Evolutionary conservation across 1,284 basidiomycete genomes (phyloP).

Genomic region (Lentinula novae-zelandiae): DNA sequence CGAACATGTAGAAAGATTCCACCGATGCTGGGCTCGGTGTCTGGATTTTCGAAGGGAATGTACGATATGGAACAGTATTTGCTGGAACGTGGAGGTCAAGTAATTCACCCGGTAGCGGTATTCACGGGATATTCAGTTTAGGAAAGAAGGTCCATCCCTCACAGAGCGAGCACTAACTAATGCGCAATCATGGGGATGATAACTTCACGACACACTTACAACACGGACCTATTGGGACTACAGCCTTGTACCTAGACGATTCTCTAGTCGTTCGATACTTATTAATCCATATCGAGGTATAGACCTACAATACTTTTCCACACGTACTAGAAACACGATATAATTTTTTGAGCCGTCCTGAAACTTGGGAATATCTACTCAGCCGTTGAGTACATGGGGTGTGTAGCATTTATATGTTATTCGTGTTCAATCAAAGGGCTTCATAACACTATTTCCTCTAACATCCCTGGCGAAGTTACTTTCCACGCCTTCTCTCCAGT

Average conservation of each 20-base stretch:
- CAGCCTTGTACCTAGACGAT: no score
- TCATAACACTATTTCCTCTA: slow-evolving; percentile 41
- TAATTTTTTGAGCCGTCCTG: no score
- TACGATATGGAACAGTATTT: slow-evolving; percentile 35
- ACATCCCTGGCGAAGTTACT: slow-evolving; percentile 51
- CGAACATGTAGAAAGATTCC: slow-evolving; percentile 27
- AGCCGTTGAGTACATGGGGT: background rate
- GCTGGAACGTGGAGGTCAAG: slow-evolving; percentile 38
- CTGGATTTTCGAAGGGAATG: slow-evolving; percentile 42
- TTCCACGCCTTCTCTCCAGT: slow-evolving; percentile 39
- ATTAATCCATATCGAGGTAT: no score
- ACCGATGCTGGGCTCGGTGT: slow-evolving; percentile 30
- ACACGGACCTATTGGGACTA: no score
- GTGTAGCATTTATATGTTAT: background rate
- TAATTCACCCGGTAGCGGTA: slow-evolving; percentile 19
- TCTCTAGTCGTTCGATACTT: no score
- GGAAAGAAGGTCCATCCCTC: slow-evolving; percentile 27
- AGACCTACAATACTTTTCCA: no score
- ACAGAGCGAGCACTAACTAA: background rate
- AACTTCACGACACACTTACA: no score
- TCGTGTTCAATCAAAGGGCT: slow-evolving; percentile 31
- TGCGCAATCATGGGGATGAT: background rate
- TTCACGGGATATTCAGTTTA: slow-evolving; percentile 56
- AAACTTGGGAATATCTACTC: no score
- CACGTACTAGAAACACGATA: no score